Percentiles rank a stretch among this genome's conserved stretches.
phyloP scores from a whole-genome alignment of 768 basidiomycete species.

The Agaricus bisporus region DNA sequence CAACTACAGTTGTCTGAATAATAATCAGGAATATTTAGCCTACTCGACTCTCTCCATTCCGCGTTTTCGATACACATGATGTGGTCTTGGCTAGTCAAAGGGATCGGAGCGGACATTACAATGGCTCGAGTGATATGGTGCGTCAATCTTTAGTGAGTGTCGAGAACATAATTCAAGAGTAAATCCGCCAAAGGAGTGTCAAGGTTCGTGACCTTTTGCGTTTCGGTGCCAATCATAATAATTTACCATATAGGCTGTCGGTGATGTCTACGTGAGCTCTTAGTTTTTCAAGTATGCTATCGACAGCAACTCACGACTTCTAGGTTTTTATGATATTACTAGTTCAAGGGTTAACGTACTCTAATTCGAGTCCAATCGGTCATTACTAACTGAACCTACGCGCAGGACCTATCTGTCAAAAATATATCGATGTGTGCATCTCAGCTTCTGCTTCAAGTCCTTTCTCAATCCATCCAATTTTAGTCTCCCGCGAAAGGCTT shows the following conservation, averaged over 20 bases:
- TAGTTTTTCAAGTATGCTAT: not conserved
- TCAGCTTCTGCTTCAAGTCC: not conserved
- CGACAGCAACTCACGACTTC: not conserved
- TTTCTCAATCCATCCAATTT: not conserved
- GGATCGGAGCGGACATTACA: not conserved
- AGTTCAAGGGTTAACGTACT: constrained; percentile 4
- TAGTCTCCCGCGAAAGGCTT: not conserved
- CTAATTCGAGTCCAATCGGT: not conserved
- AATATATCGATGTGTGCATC: constrained; percentile 7
- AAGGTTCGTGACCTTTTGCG: not conserved
- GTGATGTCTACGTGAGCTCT: constrained; percentile 5
- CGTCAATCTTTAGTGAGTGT: not conserved
- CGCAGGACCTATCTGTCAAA: constrained; percentile 5
- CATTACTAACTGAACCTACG: not conserved
- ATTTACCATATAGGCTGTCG: constrained; percentile 1
- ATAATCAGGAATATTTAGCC: not conserved
- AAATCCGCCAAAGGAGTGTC: constrained; percentile 3
- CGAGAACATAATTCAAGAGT: not conserved
- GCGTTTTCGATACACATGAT: constrained; percentile 9
- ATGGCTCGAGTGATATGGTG: constrained; percentile 4
- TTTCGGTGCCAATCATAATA: not conserved
- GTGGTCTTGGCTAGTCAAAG: constrained; percentile 10
- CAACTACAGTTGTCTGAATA: not conserved
- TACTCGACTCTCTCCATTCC: constrained; percentile 6
- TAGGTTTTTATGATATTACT: constrained; percentile 8